A percentile compares a stretch with the other conserved stretches of the same genome.
phyloP scores from a whole-genome alignment of 805 yeast species.

The Sugiyamaella smithiae region DNA sequence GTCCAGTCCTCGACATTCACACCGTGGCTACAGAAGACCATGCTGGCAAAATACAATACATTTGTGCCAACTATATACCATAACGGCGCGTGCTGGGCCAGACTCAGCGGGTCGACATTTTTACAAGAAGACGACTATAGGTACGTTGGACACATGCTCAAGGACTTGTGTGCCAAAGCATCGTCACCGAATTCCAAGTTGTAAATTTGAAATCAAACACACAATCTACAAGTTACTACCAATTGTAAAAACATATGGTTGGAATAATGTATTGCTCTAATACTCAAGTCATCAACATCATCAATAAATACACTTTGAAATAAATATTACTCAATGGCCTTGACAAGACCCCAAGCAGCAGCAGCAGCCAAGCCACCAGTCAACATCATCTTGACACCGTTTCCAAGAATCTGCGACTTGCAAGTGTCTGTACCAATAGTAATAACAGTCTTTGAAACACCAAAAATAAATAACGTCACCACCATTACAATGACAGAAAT shows the following conservation, averaged over 20 bases:
- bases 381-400: slow-evolving; percentile 89
- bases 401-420: slow-evolving; percentile 43
- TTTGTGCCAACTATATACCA: background rate
- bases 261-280: no score
- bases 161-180: background rate
- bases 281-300: no score
- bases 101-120: background rate
- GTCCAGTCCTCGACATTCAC: background rate
- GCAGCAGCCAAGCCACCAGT: slow-evolving; percentile 98
- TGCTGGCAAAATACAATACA: background rate
- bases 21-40: background rate
- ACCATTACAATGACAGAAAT: slow-evolving; percentile 78
- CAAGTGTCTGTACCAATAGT: slow-evolving; percentile 74
- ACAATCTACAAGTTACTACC: background rate
- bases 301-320: background rate
- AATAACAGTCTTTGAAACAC: slow-evolving; percentile 77
- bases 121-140: background rate
- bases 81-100: background rate
- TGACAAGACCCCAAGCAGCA: slow-evolving; percentile 91
- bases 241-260: background rate
- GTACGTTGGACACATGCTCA: background rate
- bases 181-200: no score
- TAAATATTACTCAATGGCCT: slow-evolving; percentile 53
- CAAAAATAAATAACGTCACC: slow-evolving; percentile 81
- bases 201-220: no score